phyloP scores from a whole-genome alignment of 2,329 filamentous ascomycete species.

The Hypoxylon sp. region DNA sequence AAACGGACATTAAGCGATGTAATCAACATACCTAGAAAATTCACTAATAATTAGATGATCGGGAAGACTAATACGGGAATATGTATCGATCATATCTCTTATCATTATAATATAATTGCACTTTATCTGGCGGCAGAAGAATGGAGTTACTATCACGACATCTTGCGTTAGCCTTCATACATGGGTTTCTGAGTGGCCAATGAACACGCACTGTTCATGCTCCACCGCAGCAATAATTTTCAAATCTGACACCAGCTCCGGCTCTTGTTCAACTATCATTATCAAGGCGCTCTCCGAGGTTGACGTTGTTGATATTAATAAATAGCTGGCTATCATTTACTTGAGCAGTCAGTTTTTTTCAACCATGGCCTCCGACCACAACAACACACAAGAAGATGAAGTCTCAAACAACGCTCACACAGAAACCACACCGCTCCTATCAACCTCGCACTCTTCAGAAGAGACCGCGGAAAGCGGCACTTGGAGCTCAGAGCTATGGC shows the following conservation, averaged over 20 bases:
- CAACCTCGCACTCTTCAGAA: conserved; percentile 24
- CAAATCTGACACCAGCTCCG: not conserved
- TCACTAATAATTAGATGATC: too few species aligned
- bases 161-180: not conserved
- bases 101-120: too few species aligned
- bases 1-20: too few species aligned
- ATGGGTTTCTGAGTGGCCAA: conserved; percentile 1
- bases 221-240: conserved; percentile 7
- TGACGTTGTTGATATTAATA: too few species aligned
- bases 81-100: too few species aligned
- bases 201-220: not conserved
- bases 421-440: conserved; percentile 38
- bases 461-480: conserved; percentile 13
- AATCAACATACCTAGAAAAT: too few species aligned
- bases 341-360: not conserved
- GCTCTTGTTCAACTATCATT: not conserved
- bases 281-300: too few species aligned
- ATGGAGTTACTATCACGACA: too few species aligned
- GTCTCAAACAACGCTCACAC: not conserved
- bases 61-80: too few species aligned
- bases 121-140: too few species aligned
- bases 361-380: conserved; percentile 21
- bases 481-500: conserved; percentile 41
- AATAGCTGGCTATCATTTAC: not conserved
- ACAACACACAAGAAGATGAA: conserved; percentile 11